phyloP scores from a whole-genome alignment of 352 stramenopile species.

The Globisporangium ultimum region DNA sequence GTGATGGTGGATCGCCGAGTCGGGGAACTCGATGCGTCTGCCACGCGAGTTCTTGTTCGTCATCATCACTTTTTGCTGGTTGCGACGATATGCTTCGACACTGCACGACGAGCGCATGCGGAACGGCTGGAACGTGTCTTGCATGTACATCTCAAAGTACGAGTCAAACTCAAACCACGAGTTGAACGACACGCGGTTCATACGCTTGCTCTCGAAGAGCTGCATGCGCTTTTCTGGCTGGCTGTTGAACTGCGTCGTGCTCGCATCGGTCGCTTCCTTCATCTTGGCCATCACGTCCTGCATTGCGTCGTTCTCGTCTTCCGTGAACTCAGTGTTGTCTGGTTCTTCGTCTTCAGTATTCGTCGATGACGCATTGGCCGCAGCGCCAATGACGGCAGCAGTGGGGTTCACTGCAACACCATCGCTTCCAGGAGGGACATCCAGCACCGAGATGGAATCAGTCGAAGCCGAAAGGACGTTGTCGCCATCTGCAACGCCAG shows the following conservation, averaged over 20 bases:
- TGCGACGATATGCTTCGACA: slow-evolving; percentile 77
- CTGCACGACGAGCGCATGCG: slow-evolving; percentile 84
- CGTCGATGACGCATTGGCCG: slow-evolving; percentile 17
- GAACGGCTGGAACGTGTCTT: slow-evolving; percentile 86
- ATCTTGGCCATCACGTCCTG: slow-evolving; percentile 71
- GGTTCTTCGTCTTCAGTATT: slow-evolving; percentile 26
- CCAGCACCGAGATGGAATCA: not conserved
- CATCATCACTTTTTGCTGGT: slow-evolving; percentile 86
- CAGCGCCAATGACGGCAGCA: not conserved
- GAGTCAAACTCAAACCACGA: slow-evolving; percentile 86
- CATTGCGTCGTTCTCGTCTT: slow-evolving; percentile 53
- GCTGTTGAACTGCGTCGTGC: slow-evolving; percentile 31
- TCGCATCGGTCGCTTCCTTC: slow-evolving; percentile 35
- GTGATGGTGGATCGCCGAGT: slow-evolving; percentile 80
- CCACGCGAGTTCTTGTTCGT: slow-evolving; percentile 85
- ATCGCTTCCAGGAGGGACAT: not conserved
- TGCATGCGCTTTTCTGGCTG: slow-evolving; percentile 38
- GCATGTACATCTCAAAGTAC: slow-evolving; percentile 89
- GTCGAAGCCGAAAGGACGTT: not conserved
- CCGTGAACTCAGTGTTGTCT: slow-evolving; percentile 42
- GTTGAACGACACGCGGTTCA: slow-evolving; percentile 82
- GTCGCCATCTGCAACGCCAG: not conserved
- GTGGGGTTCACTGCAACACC: not conserved
- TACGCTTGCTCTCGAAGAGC: slow-evolving; percentile 79
- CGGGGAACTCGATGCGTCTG: slow-evolving; percentile 74